phyloP scores from a whole-genome alignment of 352 stramenopile genomes.

The Blastocystis sp. region DNA sequence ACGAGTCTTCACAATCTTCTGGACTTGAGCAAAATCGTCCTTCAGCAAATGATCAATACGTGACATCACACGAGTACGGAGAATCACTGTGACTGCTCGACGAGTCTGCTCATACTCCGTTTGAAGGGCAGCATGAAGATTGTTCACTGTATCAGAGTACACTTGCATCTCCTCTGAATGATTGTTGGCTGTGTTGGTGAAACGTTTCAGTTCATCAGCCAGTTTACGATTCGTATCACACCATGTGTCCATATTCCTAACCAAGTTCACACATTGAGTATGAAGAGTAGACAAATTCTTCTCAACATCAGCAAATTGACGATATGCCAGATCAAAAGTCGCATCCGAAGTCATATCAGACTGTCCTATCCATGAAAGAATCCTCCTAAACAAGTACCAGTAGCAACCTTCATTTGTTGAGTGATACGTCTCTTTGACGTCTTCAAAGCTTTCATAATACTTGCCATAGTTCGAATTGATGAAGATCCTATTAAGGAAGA shows the following conservation, averaged over 20 bases:
- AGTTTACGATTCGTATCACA: slow-evolving; percentile 43
- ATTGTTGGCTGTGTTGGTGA: slow-evolving; percentile 11
- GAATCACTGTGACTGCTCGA: not conserved
- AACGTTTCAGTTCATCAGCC: slow-evolving; percentile 50
- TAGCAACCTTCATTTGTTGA: slow-evolving; percentile 53
- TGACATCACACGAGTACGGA: slow-evolving; percentile 38
- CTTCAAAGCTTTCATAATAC: slow-evolving; percentile 39
- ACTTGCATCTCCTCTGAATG: not conserved
- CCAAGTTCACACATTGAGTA: slow-evolving; percentile 19
- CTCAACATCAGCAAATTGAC: slow-evolving; percentile 50
- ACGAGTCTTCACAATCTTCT: slow-evolving; percentile 43
- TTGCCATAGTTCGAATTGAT: not conserved
- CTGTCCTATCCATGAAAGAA: not conserved
- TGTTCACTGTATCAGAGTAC: not conserved
- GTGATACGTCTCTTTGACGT: slow-evolving; percentile 46
- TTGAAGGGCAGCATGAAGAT: slow-evolving; percentile 28
- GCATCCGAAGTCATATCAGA: slow-evolving; percentile 41
- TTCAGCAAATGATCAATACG: slow-evolving; percentile 57
- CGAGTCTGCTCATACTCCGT: slow-evolving; percentile 25
- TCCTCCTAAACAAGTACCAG: not conserved
- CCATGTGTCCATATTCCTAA: slow-evolving; percentile 37
- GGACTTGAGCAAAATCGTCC: slow-evolving; percentile 30
- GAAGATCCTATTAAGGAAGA: not conserved
- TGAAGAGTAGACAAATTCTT: slow-evolving; percentile 43
- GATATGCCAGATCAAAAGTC: slow-evolving; percentile 45